Evolutionary conservation across 2,329 filamentous ascomycete species (phyloP).

Genomic region (Ceratocystis cubensis): DNA sequence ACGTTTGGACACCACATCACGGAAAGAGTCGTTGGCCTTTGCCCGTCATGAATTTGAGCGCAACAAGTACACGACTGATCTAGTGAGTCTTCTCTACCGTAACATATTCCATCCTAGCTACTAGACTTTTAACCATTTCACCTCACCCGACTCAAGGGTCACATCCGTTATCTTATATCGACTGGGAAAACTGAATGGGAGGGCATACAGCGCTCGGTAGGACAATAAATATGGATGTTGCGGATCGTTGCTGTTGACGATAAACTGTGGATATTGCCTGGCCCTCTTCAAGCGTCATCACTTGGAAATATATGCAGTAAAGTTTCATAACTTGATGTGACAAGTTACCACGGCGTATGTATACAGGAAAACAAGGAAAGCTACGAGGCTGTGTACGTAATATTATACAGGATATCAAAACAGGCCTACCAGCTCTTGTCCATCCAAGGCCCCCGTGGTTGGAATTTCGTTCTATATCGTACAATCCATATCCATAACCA

Average conservation of each 20-base stretch:
- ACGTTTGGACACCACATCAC: constrained; percentile 41
- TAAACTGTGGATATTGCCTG: too few species aligned
- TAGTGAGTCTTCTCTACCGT: constrained; percentile 32
- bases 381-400: not conserved
- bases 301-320: not conserved
- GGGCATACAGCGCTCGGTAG: constrained; percentile 46
- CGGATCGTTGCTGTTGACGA: not conserved
- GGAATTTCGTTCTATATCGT: constrained; percentile 6
- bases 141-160: constrained; percentile 31
- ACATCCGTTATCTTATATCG: constrained; percentile 51
- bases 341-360: too few species aligned
- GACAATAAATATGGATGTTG: constrained; percentile 26
- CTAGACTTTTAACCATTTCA: too few species aligned
- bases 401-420: constrained; percentile 7
- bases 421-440: not conserved
- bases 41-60: constrained; percentile 50
- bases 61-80: constrained; percentile 42
- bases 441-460: not conserved
- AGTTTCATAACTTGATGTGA: not conserved
- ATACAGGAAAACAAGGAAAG: not conserved
- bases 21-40: constrained; percentile 43
- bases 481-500: not conserved
- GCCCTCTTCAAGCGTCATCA: too few species aligned
- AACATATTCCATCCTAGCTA: too few species aligned
- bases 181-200: constrained; percentile 56